phyloP scores from a whole-genome alignment of 768 basidiomycete genomes.

The Pulveroboletus sp. region DNA sequence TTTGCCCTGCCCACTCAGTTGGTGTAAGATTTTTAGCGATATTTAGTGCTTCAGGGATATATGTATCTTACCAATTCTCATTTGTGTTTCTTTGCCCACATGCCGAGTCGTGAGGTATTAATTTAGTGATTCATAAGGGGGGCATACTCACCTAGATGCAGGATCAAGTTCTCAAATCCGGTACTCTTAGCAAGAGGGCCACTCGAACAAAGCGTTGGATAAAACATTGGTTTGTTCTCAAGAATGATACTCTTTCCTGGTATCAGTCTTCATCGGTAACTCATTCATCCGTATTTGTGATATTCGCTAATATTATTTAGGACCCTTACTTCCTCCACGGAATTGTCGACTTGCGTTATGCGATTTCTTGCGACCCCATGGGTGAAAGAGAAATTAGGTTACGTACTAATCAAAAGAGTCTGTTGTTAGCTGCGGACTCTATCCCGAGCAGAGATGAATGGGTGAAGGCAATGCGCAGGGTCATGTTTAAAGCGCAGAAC shows the following conservation, averaged over 20 bases:
- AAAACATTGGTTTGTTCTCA: slow-evolving; percentile 94
- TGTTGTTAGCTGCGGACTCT: slow-evolving; percentile 73
- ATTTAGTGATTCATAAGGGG: not conserved
- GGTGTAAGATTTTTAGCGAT: slow-evolving; percentile 2
- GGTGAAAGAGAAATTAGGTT: slow-evolving; percentile 79
- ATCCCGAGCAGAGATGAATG: slow-evolving; percentile 86
- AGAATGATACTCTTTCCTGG: slow-evolving; percentile 96
- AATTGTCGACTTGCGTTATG: slow-evolving; percentile 92
- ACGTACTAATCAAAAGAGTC: slow-evolving; percentile 74
- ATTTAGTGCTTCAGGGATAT: slow-evolving; percentile 87
- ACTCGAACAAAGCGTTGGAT: slow-evolving; percentile 88
- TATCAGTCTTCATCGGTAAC: slow-evolving; percentile 88
- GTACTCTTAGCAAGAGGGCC: slow-evolving; percentile 82
- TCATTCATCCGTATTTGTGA: slow-evolving; percentile 4
- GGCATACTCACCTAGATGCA: slow-evolving; percentile 31
- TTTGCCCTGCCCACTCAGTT: not conserved
- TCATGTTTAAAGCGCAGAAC: slow-evolving; percentile 95
- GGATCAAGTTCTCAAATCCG: slow-evolving; percentile 93
- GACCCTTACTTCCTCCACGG: slow-evolving; percentile 98
- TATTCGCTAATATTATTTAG: slow-evolving; percentile 36
- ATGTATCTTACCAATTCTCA: slow-evolving; percentile 94
- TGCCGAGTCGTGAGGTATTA: slow-evolving; percentile 82
- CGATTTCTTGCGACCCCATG: slow-evolving; percentile 78
- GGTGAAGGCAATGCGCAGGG: slow-evolving; percentile 91
- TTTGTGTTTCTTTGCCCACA: slow-evolving; percentile 94